These are phyloP conservation scores for Amoebophrya sp. DNA, from an alignment of 169 alveolate species.

Conservation along the genomic window DNA sequence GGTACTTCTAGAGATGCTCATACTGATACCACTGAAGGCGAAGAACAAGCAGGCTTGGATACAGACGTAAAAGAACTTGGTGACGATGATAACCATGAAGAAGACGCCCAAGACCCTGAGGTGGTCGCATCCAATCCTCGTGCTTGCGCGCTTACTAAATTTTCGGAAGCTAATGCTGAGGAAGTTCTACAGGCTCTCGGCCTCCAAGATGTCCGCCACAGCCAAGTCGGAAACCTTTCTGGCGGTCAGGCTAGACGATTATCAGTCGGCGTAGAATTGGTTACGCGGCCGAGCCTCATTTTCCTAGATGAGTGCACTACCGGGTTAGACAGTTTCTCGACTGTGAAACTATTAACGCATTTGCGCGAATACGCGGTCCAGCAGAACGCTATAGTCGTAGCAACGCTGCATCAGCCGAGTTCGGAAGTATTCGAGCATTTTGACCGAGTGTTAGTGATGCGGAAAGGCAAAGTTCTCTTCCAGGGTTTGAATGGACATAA, in stretches of 20 bases:
- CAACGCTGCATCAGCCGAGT: constrained; percentile 70
- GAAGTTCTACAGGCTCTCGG: background rate
- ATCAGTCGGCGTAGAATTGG: constrained; percentile 73
- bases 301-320: constrained; percentile 81
- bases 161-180: background rate
- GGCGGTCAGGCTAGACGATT: constrained; percentile 79
- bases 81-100: too few species aligned
- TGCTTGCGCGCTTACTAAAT: too few species aligned
- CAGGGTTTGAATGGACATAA: constrained; percentile 46
- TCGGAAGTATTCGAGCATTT: constrained; percentile 59
- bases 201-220: background rate
- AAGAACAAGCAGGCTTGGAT: too few species aligned
- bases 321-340: constrained; percentile 75
- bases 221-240: constrained; percentile 60
- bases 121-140: too few species aligned
- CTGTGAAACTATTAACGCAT: constrained; percentile 62
- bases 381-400: constrained; percentile 61
- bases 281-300: constrained; percentile 69
- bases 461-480: constrained; percentile 61
- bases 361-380: constrained; percentile 58
- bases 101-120: too few species aligned
- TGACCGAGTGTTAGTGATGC: constrained; percentile 59
- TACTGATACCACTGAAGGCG: too few species aligned
- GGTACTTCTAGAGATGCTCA: too few species aligned
- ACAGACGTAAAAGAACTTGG: too few species aligned